Base-by-base conservation (phyloP, 225 moss, liverwort and hornwort genomes). In the Takakia lepidozioides region DNA sequence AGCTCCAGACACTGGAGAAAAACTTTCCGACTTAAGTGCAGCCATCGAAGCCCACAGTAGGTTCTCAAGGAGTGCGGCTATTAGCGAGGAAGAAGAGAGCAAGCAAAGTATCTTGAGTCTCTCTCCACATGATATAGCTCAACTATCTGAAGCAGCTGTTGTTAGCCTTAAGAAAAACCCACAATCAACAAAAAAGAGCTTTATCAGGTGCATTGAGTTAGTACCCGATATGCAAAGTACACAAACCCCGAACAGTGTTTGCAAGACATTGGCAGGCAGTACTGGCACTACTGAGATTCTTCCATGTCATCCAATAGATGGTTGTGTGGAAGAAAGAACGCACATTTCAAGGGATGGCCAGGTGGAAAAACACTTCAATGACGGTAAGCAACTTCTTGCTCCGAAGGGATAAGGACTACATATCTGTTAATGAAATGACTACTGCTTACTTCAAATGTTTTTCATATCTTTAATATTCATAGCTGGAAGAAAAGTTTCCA, bases 171-270 rank as follows among this genome's bases (percentile, higher is more conserved):
- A 52, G 17, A 71, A 76, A 49, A 32, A 30, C 15, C 19, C 40
- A 14, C 66, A 46, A 43, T 40, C 52, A 16, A 67, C 63, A 7
- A 71, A 67, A 44, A 71, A 56, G 56, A 71, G 66, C 7, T 76
- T 58, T 56, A 71, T 76, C 38, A 29, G 71, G 19, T 71, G 62
- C 52, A 63, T 71, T 21, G 76, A 76, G 43, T 60, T 76, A 40
- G 52, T 76, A 38, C n/a, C n/a, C n/a, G n/a, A n/a, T n/a, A n/a
- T n/a, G n/a, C n/a, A n/a, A n/a, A n/a, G n/a, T n/a, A n/a, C n/a
- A n/a, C n/a, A n/a, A n/a, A n/a, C n/a, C n/a, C n/a, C n/a, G n/a
- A n/a, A n/a, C n/a, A n/a, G n/a, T n/a, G n/a, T n/a, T n/a, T 36
- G 14, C 38, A 66, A 56, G 22, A 19, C 39, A 22, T 55, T 30